Evolutionary conservation across 23 red algal species (phyloP).

Genomic region (Gracilaria caudata): DNA sequence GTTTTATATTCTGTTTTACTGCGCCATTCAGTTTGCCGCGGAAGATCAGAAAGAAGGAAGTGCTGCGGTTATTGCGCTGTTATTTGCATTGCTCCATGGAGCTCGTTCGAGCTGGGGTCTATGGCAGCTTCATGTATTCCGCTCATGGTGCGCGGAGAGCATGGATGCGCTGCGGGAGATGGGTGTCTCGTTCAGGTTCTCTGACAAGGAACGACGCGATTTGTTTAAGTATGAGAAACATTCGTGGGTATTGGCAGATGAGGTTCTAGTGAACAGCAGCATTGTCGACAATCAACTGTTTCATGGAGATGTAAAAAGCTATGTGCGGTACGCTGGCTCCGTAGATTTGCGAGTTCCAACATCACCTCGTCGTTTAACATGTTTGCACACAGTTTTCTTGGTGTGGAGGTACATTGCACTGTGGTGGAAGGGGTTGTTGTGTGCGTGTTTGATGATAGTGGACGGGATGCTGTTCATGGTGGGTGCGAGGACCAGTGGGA

Average conservation of each 20-base stretch:
- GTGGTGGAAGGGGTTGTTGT: not conserved
- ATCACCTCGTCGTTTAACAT: not conserved
- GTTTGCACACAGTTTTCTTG: not conserved
- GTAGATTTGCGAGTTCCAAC: not conserved
- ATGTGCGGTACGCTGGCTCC: constrained; percentile 1
- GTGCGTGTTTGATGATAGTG: not conserved
- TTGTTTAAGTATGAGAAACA: not conserved
- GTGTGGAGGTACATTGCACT: not conserved
- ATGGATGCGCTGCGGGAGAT: constrained; percentile 11
- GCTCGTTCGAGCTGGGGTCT: constrained; percentile 27
- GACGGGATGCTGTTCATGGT: not conserved
- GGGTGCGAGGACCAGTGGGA: not conserved
- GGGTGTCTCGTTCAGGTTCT: not conserved
- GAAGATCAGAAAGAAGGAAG: constrained; percentile 29
- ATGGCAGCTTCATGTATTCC: constrained; percentile 21
- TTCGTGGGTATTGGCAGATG: not conserved
- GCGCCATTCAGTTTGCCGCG: constrained; percentile 7
- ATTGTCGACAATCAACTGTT: constrained; percentile 10
- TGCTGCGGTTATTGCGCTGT: constrained; percentile 21
- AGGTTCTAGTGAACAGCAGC: constrained; percentile 1
- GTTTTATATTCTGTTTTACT: constrained; percentile 14
- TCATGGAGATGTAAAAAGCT: not conserved
- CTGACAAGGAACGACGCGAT: not conserved
- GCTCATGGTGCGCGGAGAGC: not conserved
- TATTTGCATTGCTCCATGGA: constrained; percentile 32